These are phyloP conservation scores for Grosmannia clavigera DNA, from an alignment of 2,329 filamentous ascomycete species.

Conservation along the genomic window DNA sequence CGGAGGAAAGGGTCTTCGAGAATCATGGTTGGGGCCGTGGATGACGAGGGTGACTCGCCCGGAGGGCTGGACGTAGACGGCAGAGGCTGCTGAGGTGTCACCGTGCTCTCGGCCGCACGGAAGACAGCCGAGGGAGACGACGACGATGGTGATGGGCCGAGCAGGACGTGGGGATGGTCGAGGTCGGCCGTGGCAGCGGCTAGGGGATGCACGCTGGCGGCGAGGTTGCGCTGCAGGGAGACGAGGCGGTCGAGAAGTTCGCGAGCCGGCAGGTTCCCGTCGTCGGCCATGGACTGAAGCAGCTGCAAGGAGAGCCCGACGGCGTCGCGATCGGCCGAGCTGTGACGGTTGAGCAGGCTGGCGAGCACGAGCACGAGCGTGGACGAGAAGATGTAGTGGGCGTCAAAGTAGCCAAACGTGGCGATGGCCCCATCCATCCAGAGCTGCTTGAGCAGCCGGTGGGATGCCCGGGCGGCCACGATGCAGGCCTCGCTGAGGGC, in stretches of 20 bases:
- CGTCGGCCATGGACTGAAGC: slow-evolving; percentile 17
- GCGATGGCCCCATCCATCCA: slow-evolving; percentile 17
- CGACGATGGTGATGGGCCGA: too few species aligned
- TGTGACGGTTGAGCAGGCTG: slow-evolving; percentile 13
- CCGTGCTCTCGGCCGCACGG: too few species aligned
- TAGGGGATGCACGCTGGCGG: neutral
- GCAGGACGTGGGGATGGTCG: neutral
- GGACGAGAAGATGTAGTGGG: slow-evolving; percentile 17
- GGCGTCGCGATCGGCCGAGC: slow-evolving; percentile 13
- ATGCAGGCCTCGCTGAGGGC: slow-evolving; percentile 20
- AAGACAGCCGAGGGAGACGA: too few species aligned
- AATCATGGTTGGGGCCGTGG: neutral
- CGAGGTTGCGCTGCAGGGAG: slow-evolving; percentile 10
- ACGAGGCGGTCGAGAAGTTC: slow-evolving; percentile 15
- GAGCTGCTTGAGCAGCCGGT: slow-evolving; percentile 15
- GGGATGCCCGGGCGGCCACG: slow-evolving; percentile 15
- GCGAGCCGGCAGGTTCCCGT: slow-evolving; percentile 17
- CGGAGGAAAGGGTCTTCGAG: neutral
- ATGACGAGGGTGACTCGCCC: neutral
- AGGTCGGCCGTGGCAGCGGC: neutral
- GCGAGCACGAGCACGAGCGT: slow-evolving; percentile 16
- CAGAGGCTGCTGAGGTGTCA: too few species aligned
- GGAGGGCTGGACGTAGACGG: neutral
- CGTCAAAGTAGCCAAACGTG: slow-evolving; percentile 18
- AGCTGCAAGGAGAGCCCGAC: slow-evolving; percentile 13